These are phyloP conservation scores for Arthrobotrys sphaeroides DNA, from an alignment of 2,329 filamentous ascomycete species.

Conservation along the genomic window DNA sequence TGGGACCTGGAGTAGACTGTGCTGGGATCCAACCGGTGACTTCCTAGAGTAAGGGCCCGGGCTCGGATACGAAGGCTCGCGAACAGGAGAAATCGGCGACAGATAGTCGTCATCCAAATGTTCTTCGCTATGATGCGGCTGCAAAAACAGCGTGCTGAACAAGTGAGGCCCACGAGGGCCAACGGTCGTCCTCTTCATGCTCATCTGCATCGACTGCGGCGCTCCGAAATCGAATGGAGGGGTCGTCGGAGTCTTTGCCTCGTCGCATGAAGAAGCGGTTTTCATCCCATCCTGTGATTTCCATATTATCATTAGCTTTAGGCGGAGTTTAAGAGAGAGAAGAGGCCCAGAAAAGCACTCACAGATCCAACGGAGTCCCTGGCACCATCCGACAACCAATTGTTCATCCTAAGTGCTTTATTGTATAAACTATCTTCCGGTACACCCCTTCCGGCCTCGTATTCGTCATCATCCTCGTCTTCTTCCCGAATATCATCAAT, in stretches of 20 bases:
- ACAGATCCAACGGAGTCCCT: slow-evolving; percentile 56
- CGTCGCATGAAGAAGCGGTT: slow-evolving; percentile 86
- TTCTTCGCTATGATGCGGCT: slow-evolving; percentile 66
- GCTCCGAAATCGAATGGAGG: slow-evolving; percentile 61
- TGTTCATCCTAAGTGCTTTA: slow-evolving; percentile 57
- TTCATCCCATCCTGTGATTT: slow-evolving; percentile 73
- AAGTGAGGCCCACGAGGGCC: slow-evolving; percentile 87
- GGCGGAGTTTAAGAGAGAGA: neutral
- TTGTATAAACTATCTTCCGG: slow-evolving; percentile 56
- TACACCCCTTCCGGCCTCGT: slow-evolving; percentile 54
- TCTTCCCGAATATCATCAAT: slow-evolving; percentile 53
- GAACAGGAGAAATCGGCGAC: slow-evolving; percentile 67
- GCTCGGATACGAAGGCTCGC: slow-evolving; percentile 64
- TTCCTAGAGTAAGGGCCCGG: slow-evolving; percentile 61
- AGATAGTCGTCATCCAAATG: slow-evolving; percentile 64
- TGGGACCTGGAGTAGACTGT: slow-evolving; percentile 60
- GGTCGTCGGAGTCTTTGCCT: slow-evolving; percentile 79
- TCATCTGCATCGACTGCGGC: slow-evolving; percentile 63
- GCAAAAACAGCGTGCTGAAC: slow-evolving; percentile 75
- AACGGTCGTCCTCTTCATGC: slow-evolving; percentile 64
- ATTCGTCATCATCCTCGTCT: slow-evolving; percentile 51
- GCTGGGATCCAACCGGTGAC: slow-evolving; percentile 60
- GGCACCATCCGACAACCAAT: slow-evolving; percentile 58
- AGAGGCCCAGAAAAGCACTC: slow-evolving; percentile 47
- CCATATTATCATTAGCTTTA: slow-evolving; percentile 50